These are phyloP conservation scores for Macrocybe gigantea DNA, from an alignment of 768 basidiomycete genomes.

Conservation along the genomic window DNA sequence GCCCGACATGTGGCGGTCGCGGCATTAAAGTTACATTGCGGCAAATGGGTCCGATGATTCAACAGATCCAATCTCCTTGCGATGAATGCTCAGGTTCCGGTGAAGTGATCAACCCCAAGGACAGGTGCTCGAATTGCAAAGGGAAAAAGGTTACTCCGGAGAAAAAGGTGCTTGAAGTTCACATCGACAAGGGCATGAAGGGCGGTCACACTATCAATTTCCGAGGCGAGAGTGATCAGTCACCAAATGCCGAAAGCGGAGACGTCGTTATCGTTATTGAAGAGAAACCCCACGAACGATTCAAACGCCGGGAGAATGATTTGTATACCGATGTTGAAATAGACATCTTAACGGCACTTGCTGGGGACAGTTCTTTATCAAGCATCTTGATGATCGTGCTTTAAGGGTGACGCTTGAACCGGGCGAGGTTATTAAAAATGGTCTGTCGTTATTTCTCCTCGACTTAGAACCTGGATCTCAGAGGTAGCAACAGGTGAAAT, in stretches of 20 bases:
- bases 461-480: constrained; percentile 1
- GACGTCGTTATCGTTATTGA: constrained; percentile 94
- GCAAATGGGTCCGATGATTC: constrained; percentile 99
- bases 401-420: constrained; percentile 79
- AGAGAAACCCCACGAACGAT: constrained; percentile 85
- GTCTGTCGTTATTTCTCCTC: constrained; percentile 31
- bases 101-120: constrained; percentile 90
- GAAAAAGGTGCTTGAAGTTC: constrained; percentile 96
- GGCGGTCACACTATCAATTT: constrained; percentile 88
- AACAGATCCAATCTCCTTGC: constrained; percentile 95
- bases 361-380: constrained; percentile 88
- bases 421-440: constrained; percentile 90
- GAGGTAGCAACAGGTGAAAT: constrained; percentile 53
- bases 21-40: constrained; percentile 88
- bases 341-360: constrained; percentile 90
- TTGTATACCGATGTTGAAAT: constrained; percentile 84
- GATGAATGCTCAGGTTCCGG: constrained; percentile 92
- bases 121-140: constrained; percentile 88
- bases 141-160: constrained; percentile 94
- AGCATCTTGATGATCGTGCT: constrained; percentile 90
- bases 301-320: constrained; percentile 86
- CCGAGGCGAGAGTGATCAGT: constrained; percentile 87
- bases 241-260: constrained; percentile 83
- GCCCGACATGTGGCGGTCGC: constrained; percentile 76
- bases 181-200: constrained; percentile 98